Evolutionary conservation across 2,329 filamentous ascomycete genomes (phyloP), one percentile per base, ranked within the genome.

Genomic region (Cryphonectria japonica): DNA sequence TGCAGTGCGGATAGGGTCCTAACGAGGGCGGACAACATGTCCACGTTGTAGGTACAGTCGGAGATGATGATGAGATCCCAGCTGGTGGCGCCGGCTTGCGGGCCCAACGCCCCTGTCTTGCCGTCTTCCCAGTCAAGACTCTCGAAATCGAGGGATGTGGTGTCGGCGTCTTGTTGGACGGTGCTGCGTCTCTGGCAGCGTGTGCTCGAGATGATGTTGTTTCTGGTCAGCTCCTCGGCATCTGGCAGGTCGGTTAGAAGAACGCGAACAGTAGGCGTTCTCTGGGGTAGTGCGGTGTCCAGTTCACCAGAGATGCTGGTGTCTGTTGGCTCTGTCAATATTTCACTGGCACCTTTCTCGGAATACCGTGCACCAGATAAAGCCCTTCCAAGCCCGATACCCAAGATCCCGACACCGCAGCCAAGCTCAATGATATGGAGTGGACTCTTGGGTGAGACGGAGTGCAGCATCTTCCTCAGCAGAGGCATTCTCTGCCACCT

Each of bases 11-110:
- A 84, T 50, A 89, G 78, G 0, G 87, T 89, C 67, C 82, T 82
- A 4, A 89, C 84, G 32, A 90, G 81, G 2, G 85, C 82, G 1
- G 85, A 83, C 37, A 89, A 78, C 73, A 83, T 85, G 76, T 89
- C 87, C 68, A 83, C 84, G 72, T 89, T 89, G 80, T 89, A 89
- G 0, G 87, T 89, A 82, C 88, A 89, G 77, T 90, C 88, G 76
- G 87, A 88, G 32, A 89, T 79, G 67, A 88, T 80, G 63, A 88
- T 76, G 6, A 89, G 78, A 71, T 89, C 84, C 87, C 87, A 89
- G 2, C 77, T 72, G 2, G 77, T 78, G 0, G 80, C 78, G n/a
- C 75, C 73, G 1, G 81, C 81, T 34, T 81, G 76, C 0, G 79
- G 74, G 0, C 85, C 85, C 72, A 89, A 86, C 0, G 66, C 69